Percentiles rank a stretch among this genome's conserved stretches.
Evolutionary conservation across 305 asterid genomes (phyloP).

Genomic region (Solanum hybrid): DNA sequence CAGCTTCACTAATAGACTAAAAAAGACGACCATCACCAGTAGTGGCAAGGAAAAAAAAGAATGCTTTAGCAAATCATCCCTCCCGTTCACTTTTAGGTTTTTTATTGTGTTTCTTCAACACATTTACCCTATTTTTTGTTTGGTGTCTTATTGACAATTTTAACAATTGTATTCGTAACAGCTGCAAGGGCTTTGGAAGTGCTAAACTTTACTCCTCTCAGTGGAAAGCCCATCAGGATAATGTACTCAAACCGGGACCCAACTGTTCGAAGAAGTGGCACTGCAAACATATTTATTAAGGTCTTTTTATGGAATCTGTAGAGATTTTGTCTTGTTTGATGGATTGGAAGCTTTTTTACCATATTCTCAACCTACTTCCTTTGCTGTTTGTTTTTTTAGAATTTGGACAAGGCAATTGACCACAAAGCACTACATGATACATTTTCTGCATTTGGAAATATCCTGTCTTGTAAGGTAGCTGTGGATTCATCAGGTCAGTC

Average conservation of each 20-base stretch:
- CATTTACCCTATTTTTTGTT: background rate
- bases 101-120: background rate
- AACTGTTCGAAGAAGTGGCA: constrained; percentile 57
- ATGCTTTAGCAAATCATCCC: background rate
- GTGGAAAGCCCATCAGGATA: constrained; percentile 59
- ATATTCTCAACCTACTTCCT: background rate
- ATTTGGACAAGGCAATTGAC: constrained; percentile 94
- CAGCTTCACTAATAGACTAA: background rate
- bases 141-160: background rate
- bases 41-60: background rate
- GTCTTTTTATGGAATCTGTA: constrained; percentile 18
- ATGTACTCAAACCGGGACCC: constrained; percentile 73
- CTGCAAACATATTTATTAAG: constrained; percentile 89
- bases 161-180: constrained; percentile 11
- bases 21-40: background rate
- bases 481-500: constrained; percentile 77
- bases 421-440: constrained; percentile 87
- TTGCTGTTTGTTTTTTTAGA: constrained; percentile 24
- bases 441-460: constrained; percentile 69
- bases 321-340: background rate
- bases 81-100: background rate
- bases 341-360: background rate
- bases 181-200: constrained; percentile 66
- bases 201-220: constrained; percentile 69
- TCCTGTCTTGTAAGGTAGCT: constrained; percentile 82